Percentiles rank a stretch among this genome's conserved stretches.
Evolutionary conservation across 2,329 filamentous ascomycete species (phyloP).

Genomic region (Tetracladium maxilliforme): DNA sequence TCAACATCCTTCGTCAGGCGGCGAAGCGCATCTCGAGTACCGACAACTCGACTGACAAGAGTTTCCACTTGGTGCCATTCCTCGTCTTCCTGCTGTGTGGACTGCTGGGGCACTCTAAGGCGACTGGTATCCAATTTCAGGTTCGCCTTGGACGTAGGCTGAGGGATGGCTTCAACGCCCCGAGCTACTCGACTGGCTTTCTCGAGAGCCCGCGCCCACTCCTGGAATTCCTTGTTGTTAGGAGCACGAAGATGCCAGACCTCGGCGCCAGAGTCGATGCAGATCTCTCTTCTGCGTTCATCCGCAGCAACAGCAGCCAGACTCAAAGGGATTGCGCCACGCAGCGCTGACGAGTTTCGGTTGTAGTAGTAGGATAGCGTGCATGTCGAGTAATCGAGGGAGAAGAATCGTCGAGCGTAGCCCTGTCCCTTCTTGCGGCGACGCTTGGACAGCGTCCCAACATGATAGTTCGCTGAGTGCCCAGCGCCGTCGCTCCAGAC

Average conservation of each 20-base stretch:
- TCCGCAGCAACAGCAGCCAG: slow-evolving; percentile 84
- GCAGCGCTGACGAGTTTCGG: slow-evolving; percentile 78
- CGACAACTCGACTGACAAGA: slow-evolving; percentile 73
- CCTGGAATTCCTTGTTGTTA: slow-evolving; percentile 71
- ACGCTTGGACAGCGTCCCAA: slow-evolving; percentile 76
- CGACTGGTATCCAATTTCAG: too few species aligned
- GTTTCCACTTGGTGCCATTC: slow-evolving; percentile 83
- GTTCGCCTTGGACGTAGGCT: slow-evolving; percentile 9
- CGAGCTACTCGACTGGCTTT: slow-evolving; percentile 57
- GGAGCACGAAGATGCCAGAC: slow-evolving; percentile 86
- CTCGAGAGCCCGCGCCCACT: slow-evolving; percentile 79
- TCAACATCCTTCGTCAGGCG: slow-evolving; percentile 77
- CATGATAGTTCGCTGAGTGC: slow-evolving; percentile 48
- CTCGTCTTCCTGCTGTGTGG: slow-evolving; percentile 56
- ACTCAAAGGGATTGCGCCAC: slow-evolving; percentile 83
- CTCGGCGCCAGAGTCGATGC: slow-evolving; percentile 91
- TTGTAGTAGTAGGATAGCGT: slow-evolving; percentile 96
- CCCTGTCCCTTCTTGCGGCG: slow-evolving; percentile 88
- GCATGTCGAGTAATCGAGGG: slow-evolving; percentile 83
- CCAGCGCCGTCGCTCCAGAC: slow-evolving; percentile 13
- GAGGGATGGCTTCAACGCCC: slow-evolving; percentile 27
- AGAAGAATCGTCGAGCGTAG: slow-evolving; percentile 88
- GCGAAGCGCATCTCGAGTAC: slow-evolving; percentile 76
- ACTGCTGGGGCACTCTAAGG: too few species aligned
- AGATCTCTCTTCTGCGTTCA: slow-evolving; percentile 79